Conservation (phyloP, 805 yeast genomes). For the Teunomyces panamensis region DNA sequence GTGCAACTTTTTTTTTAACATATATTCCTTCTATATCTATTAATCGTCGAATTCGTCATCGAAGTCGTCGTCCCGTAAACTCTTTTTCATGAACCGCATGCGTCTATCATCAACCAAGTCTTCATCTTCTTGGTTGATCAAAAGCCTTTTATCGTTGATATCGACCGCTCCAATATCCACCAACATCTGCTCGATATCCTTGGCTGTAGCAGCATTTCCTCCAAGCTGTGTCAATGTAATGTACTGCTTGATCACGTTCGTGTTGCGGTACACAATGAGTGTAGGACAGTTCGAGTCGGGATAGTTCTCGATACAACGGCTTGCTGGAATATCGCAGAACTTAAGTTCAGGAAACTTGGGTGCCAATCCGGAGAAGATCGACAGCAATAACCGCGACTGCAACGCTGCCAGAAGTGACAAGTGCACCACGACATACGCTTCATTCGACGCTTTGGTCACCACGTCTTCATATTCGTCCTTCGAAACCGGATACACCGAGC, state of each 20-base stretch:
- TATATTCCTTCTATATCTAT: neutral
- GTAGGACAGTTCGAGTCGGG: conserved; percentile 94
- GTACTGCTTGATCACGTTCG: conserved; percentile 74
- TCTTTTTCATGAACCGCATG: conserved; percentile 55
- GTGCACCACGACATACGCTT: conserved; percentile 71
- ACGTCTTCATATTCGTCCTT: conserved; percentile 87
- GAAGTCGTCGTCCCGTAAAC: conserved; percentile 42
- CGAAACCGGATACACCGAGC: conserved; percentile 71
- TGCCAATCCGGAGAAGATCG: conserved; percentile 59
- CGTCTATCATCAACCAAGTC: conserved; percentile 53
- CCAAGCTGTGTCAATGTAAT: conserved; percentile 80
- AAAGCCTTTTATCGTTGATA: conserved; percentile 63
- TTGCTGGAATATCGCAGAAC: conserved; percentile 88
- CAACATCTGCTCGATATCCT: conserved; percentile 72
- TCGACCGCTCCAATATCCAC: conserved; percentile 66
- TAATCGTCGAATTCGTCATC: conserved; percentile 34
- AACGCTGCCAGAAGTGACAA: conserved; percentile 63
- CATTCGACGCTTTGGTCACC: conserved; percentile 76
- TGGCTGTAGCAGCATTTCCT: conserved; percentile 69
- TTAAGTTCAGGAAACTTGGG: conserved; percentile 74
- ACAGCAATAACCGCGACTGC: conserved; percentile 70
- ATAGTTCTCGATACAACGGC: conserved; percentile 87
- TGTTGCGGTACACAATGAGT: conserved; percentile 72
- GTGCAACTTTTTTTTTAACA: neutral
- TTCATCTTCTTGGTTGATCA: conserved; percentile 52